Evolutionary conservation across 2,329 filamentous ascomycete species (phyloP), one percentile per base, ranked within the genome.

Genomic region (Ramularia endophylla): DNA sequence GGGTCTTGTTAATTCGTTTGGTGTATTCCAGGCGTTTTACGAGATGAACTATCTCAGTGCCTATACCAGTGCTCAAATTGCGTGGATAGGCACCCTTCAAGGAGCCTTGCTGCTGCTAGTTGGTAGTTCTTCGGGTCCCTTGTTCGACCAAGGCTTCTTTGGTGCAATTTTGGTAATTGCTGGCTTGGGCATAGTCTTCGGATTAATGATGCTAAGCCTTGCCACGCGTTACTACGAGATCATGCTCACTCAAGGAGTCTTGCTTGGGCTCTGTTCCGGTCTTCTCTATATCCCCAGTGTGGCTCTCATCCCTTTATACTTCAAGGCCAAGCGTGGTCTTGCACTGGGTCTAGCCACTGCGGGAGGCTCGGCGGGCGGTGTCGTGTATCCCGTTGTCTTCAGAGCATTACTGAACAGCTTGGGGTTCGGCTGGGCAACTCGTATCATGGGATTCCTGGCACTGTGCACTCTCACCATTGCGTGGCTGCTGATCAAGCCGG

Each of bases 301-400:
- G 16, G 75, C 81, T 1, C 71, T 81, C 2, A 63, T 84, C 2
- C 74, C 79, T 4, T 80, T 81, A 5, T 85, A 84, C 52, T 83
- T 83, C 53, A 66, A 66, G 27, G 65, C 65, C 35, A 71, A 65
- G 46, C 67, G 74, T 40, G 70, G 69, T 0, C 61, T 83, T 17
- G 77, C 77, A 3, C 69, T 81, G 19, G 76, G 77, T 1, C 51
- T 81, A 3, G 73, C 74, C 3, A 75, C 78, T 2, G 71, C 68
- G 7, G 79, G 80, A 2, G 75, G 72, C 22, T 73, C 57, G 15
- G 48, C 69, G 8, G 75, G 75, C 2, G 75, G 72, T 4, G 57
- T 78, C 15, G 57, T 78, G n/a, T 69, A 74, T 18, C 74, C 74
- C 12, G 51, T 73, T 17, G 56, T 73, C 71, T 20, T 70, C 64